Evolutionary conservation across 1,139 yeast species (phyloP), one percentile per base, ranked within the genome.

Genomic region (Debaryomycetaceae sp.): DNA sequence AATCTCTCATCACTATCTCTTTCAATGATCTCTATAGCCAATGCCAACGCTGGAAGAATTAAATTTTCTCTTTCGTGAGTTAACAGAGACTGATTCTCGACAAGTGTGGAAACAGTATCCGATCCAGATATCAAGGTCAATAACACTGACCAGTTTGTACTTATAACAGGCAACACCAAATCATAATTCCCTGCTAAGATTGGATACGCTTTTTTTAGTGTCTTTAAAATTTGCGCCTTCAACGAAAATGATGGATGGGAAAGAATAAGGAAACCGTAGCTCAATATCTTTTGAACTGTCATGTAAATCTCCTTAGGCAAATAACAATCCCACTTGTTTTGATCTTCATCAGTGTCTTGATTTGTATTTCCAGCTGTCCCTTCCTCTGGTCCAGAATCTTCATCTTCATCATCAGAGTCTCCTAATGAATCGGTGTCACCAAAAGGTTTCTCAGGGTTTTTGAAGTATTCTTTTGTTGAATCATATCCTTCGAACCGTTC

Each of bases 261-360:
- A 30, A 88, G 60, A 38, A 88, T 69, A 42, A 85, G 62, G 42
- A 87, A 83, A 2, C 94, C 83, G 53, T 88, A 87, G 9, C 70
- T 75, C 41, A 81, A 71, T 7, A 92, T 79, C 42, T 78, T 77
- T 39, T 81, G 78, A 0, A 85, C 63, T 2, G 83, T 65, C 35
- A 64, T 56, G 54, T 86, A 89, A 0, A 82, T 65, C 2, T 71
- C 60, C 35, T 73, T 65, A 0, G 94, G 86, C 1, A 89, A 65
- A 0, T 80, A 78, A 0, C 91, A 83, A 0, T 55, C 50, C 96
- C 96, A 88, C 2, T 33, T 33, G 32, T 57, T 48, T 9, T 51
- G 54, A 3, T 58, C 59, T 6, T 51, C 56, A 14, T 58, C 61
- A 22, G 24, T 14, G 16, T 16, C 31, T n/a, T 26, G n/a, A 5